These are phyloP conservation scores for Gossypium thurberi DNA, from an alignment of 345 rosid genomes.

Conservation along the genomic window DNA sequence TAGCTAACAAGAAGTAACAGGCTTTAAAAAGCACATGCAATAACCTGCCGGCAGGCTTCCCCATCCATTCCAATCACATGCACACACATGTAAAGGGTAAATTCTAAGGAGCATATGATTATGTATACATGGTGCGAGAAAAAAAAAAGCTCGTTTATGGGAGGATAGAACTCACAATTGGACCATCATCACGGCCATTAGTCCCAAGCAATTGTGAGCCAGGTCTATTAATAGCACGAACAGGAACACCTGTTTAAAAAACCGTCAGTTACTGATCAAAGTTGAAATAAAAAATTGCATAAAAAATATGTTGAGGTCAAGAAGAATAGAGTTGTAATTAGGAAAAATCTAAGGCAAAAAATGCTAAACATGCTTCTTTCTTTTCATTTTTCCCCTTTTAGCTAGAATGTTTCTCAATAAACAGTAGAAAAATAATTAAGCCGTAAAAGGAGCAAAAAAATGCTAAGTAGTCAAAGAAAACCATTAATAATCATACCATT, in stretches of 20 bases:
- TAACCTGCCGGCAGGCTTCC: not conserved
- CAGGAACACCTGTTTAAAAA: not conserved
- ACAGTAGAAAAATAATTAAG: not conserved
- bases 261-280: not conserved
- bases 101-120: not conserved
- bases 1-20: not conserved
- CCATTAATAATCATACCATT: constrained; percentile 53
- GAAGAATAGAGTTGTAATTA: not conserved
- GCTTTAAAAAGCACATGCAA: not conserved
- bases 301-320: not conserved
- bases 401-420: not conserved
- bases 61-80: not conserved
- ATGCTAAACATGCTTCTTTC: not conserved
- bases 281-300: not conserved
- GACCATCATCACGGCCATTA: not conserved
- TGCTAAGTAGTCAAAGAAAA: not conserved
- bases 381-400: not conserved
- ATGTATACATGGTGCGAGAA: not conserved
- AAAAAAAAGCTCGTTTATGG: not conserved
- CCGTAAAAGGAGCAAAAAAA: not conserved
- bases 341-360: not conserved
- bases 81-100: not conserved
- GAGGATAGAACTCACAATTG: constrained; percentile 17
- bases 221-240: not conserved
- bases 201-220: not conserved